These are phyloP conservation scores for Apiospora aurea DNA, from an alignment of 2,329 filamentous ascomycete species.

Conservation along the genomic window DNA sequence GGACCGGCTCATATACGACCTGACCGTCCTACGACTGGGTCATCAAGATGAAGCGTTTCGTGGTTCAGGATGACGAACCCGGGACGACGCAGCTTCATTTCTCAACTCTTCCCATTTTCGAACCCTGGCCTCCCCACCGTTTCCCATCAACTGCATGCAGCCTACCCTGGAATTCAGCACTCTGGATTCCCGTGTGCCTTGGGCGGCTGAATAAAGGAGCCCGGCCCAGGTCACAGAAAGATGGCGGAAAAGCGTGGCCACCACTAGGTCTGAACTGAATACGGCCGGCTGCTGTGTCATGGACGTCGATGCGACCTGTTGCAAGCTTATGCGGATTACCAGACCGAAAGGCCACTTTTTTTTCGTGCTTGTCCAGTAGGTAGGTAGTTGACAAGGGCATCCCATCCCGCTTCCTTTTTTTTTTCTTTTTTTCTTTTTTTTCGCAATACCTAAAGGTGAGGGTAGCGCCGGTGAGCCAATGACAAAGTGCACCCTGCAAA, in stretches of 20 bases:
- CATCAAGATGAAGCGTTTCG: slow-evolving; percentile 21
- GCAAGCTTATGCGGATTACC: slow-evolving; percentile 21
- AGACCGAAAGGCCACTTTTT: background rate
- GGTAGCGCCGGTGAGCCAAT: background rate
- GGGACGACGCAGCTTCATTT: slow-evolving; percentile 15
- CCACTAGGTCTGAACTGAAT: background rate
- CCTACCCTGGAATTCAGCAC: background rate
- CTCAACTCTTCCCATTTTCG: background rate
- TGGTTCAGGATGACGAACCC: slow-evolving; percentile 18
- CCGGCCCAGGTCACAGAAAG: background rate
- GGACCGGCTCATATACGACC: slow-evolving; percentile 19
- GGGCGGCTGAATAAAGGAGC: slow-evolving; percentile 12
- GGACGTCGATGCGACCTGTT: slow-evolving; percentile 16
- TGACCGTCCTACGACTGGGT: slow-evolving; percentile 13
- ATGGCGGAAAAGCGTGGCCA: slow-evolving; percentile 7
- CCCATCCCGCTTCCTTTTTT: slow-evolving; percentile 8
- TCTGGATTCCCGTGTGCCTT: background rate
- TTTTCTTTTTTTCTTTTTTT: slow-evolving; percentile 1
- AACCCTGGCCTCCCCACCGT: background rate
- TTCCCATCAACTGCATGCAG: slow-evolving; percentile 12
- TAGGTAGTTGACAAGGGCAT: slow-evolving; percentile 4
- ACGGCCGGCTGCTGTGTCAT: slow-evolving; percentile 7
- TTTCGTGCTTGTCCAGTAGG: background rate
- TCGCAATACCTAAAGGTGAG: slow-evolving; percentile 3
- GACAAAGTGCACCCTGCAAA: slow-evolving; percentile 1